A percentile compares a stretch with the other conserved stretches of the same genome.
Evolutionary conservation across 2,329 filamentous ascomycete species (phyloP).

Genomic region (Venturia asperata): DNA sequence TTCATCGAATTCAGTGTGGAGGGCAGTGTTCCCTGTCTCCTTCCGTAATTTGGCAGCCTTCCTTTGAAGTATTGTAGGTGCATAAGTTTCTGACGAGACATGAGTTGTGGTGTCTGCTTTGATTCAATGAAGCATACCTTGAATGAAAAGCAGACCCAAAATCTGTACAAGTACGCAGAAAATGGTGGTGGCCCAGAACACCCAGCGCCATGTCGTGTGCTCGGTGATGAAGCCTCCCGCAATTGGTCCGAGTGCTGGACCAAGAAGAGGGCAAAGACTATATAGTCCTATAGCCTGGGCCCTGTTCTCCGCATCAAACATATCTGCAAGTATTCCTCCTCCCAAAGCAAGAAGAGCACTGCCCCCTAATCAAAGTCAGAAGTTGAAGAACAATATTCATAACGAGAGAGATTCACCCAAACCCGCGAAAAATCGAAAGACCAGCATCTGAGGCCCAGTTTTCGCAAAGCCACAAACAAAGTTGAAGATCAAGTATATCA

Average conservation of each 20-base stretch:
- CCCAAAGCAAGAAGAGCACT: slow-evolving; percentile 29
- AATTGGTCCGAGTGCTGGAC: slow-evolving; percentile 59
- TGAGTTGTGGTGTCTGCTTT: too few species aligned
- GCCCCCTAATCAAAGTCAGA: not conserved
- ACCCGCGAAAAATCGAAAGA: slow-evolving; percentile 32
- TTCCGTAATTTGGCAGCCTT: slow-evolving; percentile 52
- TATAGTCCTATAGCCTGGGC: slow-evolving; percentile 58
- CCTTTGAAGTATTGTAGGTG: slow-evolving; percentile 52
- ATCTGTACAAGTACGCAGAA: slow-evolving; percentile 54
- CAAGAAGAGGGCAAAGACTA: slow-evolving; percentile 55
- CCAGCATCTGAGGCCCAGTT: slow-evolving; percentile 28
- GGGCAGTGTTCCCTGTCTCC: slow-evolving; percentile 53
- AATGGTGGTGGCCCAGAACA: slow-evolving; percentile 58
- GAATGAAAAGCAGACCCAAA: slow-evolving; percentile 51
- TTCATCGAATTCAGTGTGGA: slow-evolving; percentile 46
- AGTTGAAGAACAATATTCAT: slow-evolving; percentile 23
- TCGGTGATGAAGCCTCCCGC: slow-evolving; percentile 58
- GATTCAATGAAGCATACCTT: slow-evolving; percentile 54
- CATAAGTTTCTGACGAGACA: slow-evolving; percentile 54
- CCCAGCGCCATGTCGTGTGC: slow-evolving; percentile 63
- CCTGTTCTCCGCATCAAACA: slow-evolving; percentile 54
- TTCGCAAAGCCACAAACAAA: slow-evolving; percentile 36
- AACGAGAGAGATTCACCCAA: slow-evolving; percentile 27
- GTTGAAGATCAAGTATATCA: slow-evolving; percentile 35
- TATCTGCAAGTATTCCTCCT: slow-evolving; percentile 43